Conservation (phyloP, 2,329 filamentous ascomycete species). For the Penicillium polonicum region DNA sequence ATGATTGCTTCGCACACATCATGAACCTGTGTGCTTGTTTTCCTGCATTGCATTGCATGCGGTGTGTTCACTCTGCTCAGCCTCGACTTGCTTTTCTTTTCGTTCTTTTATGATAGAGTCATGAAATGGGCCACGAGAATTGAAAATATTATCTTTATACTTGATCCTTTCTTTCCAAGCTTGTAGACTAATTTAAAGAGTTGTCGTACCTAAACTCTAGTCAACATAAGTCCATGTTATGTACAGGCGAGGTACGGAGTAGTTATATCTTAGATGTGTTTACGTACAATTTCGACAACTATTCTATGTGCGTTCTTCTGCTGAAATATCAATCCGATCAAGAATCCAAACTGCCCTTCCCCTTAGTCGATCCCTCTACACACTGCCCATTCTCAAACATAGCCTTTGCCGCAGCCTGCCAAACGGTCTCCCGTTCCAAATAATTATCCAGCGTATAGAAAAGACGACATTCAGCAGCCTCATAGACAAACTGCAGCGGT, state of each 20-base stretch:
- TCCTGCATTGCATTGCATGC: constrained; percentile 27
- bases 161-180: not conserved
- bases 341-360: constrained; percentile 23
- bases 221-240: not conserved
- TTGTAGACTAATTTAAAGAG: not conserved
- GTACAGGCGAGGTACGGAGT: not conserved
- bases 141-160: constrained; percentile 22
- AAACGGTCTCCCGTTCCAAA: constrained; percentile 52
- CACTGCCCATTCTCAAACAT: constrained; percentile 24
- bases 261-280: not conserved
- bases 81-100: constrained; percentile 27
- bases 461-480: constrained; percentile 61
- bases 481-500: constrained; percentile 61
- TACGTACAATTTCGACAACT: not conserved
- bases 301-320: not conserved
- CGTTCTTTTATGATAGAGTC: constrained; percentile 35
- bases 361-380: constrained; percentile 25
- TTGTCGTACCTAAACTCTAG: not conserved
- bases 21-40: constrained; percentile 29
- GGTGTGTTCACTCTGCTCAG: constrained; percentile 32
- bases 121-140: constrained; percentile 36
- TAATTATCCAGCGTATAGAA: constrained; percentile 59
- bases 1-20: constrained; percentile 29
- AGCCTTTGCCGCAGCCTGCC: constrained; percentile 45
- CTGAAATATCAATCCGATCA: not conserved